Base-by-base conservation (phyloP, 805 yeast species). In the Sugiyamaella marilandica region DNA sequence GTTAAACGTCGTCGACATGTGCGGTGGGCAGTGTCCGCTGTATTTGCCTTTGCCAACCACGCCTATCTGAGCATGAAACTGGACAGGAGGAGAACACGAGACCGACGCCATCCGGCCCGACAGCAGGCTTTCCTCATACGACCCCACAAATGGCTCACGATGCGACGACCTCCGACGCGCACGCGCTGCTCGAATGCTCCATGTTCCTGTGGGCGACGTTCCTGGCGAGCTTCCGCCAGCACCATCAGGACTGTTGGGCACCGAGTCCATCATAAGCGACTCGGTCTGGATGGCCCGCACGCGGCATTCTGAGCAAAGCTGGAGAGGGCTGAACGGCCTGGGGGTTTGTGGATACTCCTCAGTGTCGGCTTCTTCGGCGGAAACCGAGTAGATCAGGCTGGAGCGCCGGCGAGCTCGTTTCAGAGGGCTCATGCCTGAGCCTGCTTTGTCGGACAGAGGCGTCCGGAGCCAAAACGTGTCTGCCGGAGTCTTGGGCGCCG, bases 41-140 rank as follows among this genome's bases (percentile, higher is more conserved):
- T 61, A 54, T 35, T 57, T 56, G 41, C 61, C 61, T 10, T 44
- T 56, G 1, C 67, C 68, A 13, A 65, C 53, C n/a, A 64, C 69
- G 14, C 70, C 67, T 7, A 67, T 55, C 10, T 56, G 48, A 11
- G 64, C 62, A 21, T 51, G 59, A 14, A 61, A 62, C 10, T 53
- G 46, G 13, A 62, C 66, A 0, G 63, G 64, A 1, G 50, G 43
- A 9, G 65, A 62, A 1, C 65, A 58, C 18, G 59, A 65, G 1
- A 63, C 62, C 5, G 54, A 21, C 21, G 63, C 61, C 49, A 70
- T 68, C 2, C 62, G 71, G 19, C 59, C 64, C 1, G 61, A 61
- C 10, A 67, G 52, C 45, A 67, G 52, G 11, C 67, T 59, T 55
- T 67, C 71, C 43, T 67, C 71, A 47, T 65, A 67, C 8, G 70